Percentiles rank a stretch among this genome's conserved stretches.
phyloP scores from a whole-genome alignment of 768 basidiomycete species.

The Mycena rebaudengoi region DNA sequence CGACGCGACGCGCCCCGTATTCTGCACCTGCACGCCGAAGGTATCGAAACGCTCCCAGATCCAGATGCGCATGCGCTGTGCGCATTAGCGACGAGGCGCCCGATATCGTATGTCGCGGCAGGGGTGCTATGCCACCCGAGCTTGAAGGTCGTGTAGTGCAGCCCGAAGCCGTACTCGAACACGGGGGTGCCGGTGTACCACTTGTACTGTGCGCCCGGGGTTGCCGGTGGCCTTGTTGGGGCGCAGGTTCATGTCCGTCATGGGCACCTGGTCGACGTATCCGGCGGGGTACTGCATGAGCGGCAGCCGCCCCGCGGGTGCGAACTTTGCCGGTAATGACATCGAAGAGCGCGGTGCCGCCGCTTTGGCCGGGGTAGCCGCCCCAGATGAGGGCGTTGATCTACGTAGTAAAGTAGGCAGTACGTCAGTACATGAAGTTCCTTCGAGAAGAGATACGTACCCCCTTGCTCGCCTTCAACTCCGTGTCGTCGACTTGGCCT shows the following conservation, averaged over 20 bases:
- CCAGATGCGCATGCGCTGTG: slow-evolving; percentile 37
- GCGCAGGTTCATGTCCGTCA: slow-evolving; percentile 68
- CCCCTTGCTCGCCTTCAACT: slow-evolving; percentile 50
- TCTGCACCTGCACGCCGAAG: slow-evolving; percentile 56
- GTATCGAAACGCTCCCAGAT: slow-evolving; percentile 58
- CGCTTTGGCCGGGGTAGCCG: slow-evolving; percentile 66
- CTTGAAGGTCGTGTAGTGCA: slow-evolving; percentile 63
- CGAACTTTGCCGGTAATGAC: slow-evolving; percentile 58
- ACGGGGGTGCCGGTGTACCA: slow-evolving; percentile 64
- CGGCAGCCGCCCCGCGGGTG: slow-evolving; percentile 64
- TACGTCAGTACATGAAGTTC: no score
- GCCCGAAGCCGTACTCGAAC: slow-evolving; percentile 62
- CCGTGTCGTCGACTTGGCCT: slow-evolving; percentile 61
- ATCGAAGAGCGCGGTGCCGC: slow-evolving; percentile 62
- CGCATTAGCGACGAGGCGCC: slow-evolving; percentile 42
- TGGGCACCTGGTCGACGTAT: slow-evolving; percentile 56
- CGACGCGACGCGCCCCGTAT: slow-evolving; percentile 57
- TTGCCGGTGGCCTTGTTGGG: slow-evolving; percentile 49
- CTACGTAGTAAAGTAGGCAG: slow-evolving; percentile 33
- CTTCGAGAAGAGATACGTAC: slow-evolving; percentile 36
- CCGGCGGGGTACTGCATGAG: slow-evolving; percentile 62
- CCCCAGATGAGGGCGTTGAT: slow-evolving; percentile 65
- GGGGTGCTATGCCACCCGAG: slow-evolving; percentile 52
- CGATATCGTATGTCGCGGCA: slow-evolving; percentile 48
- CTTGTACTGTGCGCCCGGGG: slow-evolving; percentile 65